A percentile compares a stretch with the other conserved stretches of the same genome.
Conservation (phyloP, 2,329 filamentous ascomycete species). For the Ceratocystis harringtonii region DNA sequence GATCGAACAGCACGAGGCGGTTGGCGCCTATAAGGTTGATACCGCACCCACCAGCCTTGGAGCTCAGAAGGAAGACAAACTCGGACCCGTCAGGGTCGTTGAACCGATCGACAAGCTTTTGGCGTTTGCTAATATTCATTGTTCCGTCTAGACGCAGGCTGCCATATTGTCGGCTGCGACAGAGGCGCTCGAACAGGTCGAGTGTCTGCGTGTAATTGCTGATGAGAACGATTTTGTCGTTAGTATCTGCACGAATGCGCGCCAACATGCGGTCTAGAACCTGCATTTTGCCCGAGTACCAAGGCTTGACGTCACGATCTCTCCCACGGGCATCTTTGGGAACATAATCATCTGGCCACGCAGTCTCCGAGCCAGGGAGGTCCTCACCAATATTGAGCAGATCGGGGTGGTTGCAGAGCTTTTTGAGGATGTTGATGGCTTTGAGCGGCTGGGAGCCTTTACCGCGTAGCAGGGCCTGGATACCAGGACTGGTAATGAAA, state of each 20-base stretch:
- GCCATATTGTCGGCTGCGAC: slow-evolving; percentile 71
- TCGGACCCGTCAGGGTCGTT: slow-evolving; percentile 83
- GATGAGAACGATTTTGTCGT: slow-evolving; percentile 98
- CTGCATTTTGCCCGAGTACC: slow-evolving; percentile 97
- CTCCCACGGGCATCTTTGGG: slow-evolving; percentile 76
- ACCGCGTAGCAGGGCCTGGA: slow-evolving; percentile 76
- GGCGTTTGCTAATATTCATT: slow-evolving; percentile 94
- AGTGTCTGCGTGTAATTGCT: slow-evolving; percentile 96
- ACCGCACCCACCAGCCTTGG: slow-evolving; percentile 91
- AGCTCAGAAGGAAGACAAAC: slow-evolving; percentile 90
- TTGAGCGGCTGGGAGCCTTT: slow-evolving; percentile 94
- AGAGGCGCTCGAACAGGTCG: slow-evolving; percentile 84
- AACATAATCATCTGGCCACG: slow-evolving; percentile 74
- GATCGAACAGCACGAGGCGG: slow-evolving; percentile 87
- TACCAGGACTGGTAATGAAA: slow-evolving; percentile 90
- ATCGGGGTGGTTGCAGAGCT: slow-evolving; percentile 96
- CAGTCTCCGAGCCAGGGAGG: slow-evolving; percentile 69
- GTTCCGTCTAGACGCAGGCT: slow-evolving; percentile 82
- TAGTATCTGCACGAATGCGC: slow-evolving; percentile 86
- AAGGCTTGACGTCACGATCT: slow-evolving; percentile 81
- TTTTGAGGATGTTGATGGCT: slow-evolving; percentile 92
- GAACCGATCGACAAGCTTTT: slow-evolving; percentile 95
- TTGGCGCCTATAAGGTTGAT: slow-evolving; percentile 93
- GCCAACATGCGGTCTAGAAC: slow-evolving; percentile 97
- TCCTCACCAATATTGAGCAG: slow-evolving; percentile 71